A percentile compares a stretch with the other conserved stretches of the same genome.
phyloP scores from a whole-genome alignment of 106 monocot genomes.

The Alisma plantagoaquatica region DNA sequence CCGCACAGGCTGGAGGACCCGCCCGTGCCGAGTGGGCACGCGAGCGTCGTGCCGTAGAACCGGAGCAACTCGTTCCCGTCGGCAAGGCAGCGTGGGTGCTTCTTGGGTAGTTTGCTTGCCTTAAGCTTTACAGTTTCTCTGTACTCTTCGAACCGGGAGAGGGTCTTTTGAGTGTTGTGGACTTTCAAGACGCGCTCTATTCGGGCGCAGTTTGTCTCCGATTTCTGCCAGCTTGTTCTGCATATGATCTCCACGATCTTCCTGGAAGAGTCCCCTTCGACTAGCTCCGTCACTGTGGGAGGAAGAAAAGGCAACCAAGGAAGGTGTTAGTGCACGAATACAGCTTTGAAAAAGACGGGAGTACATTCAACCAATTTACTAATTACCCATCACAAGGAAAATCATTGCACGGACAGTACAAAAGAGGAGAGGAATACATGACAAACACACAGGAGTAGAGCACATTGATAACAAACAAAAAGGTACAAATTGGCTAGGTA shows the following conservation, averaged over 20 bases:
- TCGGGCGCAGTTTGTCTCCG: conserved; percentile 47
- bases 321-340: too few relatives aligned
- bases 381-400: too few relatives aligned
- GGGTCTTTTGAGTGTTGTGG: conserved; percentile 86
- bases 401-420: too few relatives aligned
- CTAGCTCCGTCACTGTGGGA: conserved; percentile 69
- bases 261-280: conserved; percentile 88
- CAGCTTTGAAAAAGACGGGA: too few relatives aligned
- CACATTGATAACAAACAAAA: too few relatives aligned
- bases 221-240: conserved; percentile 70
- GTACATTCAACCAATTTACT: too few relatives aligned
- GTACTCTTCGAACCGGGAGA: conserved; percentile 80
- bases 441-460: too few relatives aligned
- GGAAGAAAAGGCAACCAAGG: too few relatives aligned
- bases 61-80: conserved; percentile 99
- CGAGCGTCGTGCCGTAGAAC: conserved; percentile 59
- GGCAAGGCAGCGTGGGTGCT: conserved; percentile 69
- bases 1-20: conserved; percentile 30
- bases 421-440: too few relatives aligned
- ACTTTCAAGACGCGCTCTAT: conserved; percentile 90
- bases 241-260: conserved; percentile 99
- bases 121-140: conserved; percentile 66
- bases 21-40: conserved; percentile 62
- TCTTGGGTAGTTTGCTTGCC: conserved; percentile 62
- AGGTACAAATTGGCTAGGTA: too few relatives aligned